Evolutionary conservation across 805 yeast species (phyloP), one percentile per base, ranked within the genome.

Genomic region (Metschnikowia bowlesiae): DNA sequence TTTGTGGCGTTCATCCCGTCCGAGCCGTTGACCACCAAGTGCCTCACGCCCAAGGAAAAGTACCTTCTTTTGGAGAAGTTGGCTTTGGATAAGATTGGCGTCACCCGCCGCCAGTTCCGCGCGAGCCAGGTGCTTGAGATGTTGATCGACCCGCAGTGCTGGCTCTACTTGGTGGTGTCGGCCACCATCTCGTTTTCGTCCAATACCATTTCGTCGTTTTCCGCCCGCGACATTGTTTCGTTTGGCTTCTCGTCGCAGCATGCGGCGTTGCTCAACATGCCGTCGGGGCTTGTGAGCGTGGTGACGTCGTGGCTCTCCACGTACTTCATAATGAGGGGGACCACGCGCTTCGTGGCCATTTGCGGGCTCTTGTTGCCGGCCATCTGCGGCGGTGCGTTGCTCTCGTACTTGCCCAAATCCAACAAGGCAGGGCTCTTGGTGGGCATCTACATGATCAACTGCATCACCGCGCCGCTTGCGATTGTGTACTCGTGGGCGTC

Each of bases 261-360:
- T 32, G 56, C 64, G 2, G 62, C 64, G 6, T 53, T 59, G 28
- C 46, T 61, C 16, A 56, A 60, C 35, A 61, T 60, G 58, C 63
- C 64, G 6, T 55, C 62, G 6, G 64, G 64, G 0, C 58, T 59
- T 13, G 61, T 60, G 8, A 57, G 61, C 47, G 52, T 60, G 33
- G 49, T 60, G 26, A 51, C 62, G 4, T 50, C 57, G 28, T 51
- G 56, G 43, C 22, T 56, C 6, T 55, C 60, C 8, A 56, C 61
- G 14, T 61, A 51, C 42, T 56, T 60, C 28, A 58, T 59, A 36
- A 61, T 55, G 54, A 56, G 52, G 29, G 63, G 62, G 0, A 50
- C 51, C 35, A 57, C 63, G 2, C 46, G 62, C 32, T 58, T 44
- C 34, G 44, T 60, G 18, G 58, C 61, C 29, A 53, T 59, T 37